Base-by-base conservation (phyloP, 139 green algal genomes). In the Haematococcus sp. region DNA sequence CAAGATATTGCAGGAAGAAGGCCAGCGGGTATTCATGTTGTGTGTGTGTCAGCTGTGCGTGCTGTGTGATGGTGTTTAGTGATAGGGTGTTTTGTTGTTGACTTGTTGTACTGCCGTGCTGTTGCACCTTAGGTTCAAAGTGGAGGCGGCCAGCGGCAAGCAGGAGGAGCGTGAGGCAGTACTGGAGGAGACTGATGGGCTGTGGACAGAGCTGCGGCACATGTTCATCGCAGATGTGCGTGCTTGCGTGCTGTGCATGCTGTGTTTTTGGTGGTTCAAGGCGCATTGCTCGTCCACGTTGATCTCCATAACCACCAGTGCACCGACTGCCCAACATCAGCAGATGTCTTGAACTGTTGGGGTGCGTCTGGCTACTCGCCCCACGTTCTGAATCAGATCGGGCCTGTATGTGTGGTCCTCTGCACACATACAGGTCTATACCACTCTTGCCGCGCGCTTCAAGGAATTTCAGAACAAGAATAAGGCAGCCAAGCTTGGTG, bases 171-270 rank as follows among this genome's bases (percentile, higher is more conserved):
- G 87, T 65, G 90, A 94, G 63, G 90, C 87, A 35, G 30, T 94
- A n/a, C 80, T 98, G 68, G 86, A 91, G 22, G 93, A 94, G 68
- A 74, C 75, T 7, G 83, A 88, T 46, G 61, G 73, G 22, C 19
- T 82, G 67, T 82, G 80, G 75, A 1, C 55, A 30, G 91, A 98
- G 63, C 81, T 98, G 73, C 78, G 95, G 20, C 91, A 98, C 87
- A 78, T 88, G 74, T 93, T 97, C 84, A 94, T 99, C 63, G 94
- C 92, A 2, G 90, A 92, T 7, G 40, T 49, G 40, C 11, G 40
- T 49, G 40, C 25, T 19, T 11, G 40, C 11, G 40, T 49, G 40
- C 7, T 7, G 40, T 11, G 93, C 88, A 11, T 88, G 63, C 56
- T 73, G 3, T n/a, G 56, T 9, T 46, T 58, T 64, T 43, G 35